A percentile compares a stretch with the other conserved stretches of the same genome.
phyloP scores from a whole-genome alignment of 2,329 filamentous ascomycete species.

The Aspergillus luchuensis region DNA sequence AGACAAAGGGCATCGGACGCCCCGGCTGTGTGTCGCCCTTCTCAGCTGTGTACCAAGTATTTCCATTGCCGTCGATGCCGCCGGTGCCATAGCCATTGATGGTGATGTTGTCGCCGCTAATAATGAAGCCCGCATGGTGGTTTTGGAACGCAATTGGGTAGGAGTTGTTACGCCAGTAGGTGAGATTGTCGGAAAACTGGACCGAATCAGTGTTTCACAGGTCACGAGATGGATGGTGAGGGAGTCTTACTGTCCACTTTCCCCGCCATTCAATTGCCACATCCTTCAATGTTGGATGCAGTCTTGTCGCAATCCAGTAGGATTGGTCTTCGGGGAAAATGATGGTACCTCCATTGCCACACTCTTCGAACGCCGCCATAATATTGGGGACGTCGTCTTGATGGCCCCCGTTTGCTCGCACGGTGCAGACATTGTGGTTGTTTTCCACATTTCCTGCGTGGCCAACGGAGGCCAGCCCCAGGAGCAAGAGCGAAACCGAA shows the following conservation, averaged over 20 bases:
- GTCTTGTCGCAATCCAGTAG: slow-evolving; percentile 54
- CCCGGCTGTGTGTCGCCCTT: slow-evolving; percentile 50
- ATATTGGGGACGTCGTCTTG: slow-evolving; percentile 47
- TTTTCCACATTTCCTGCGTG: slow-evolving; percentile 7
- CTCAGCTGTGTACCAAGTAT: slow-evolving; percentile 57
- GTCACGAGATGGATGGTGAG: background rate
- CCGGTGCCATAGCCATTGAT: slow-evolving; percentile 57
- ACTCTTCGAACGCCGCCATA: slow-evolving; percentile 43
- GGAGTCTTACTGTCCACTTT: slow-evolving; percentile 49
- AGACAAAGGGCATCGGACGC: slow-evolving; percentile 60
- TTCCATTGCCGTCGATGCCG: slow-evolving; percentile 58
- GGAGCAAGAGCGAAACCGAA: background rate
- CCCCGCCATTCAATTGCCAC: slow-evolving; percentile 57
- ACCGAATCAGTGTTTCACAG: background rate
- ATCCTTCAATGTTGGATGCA: slow-evolving; percentile 55
- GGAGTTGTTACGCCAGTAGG: slow-evolving; percentile 57
- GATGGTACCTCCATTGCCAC: slow-evolving; percentile 47
- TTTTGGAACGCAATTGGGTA: slow-evolving; percentile 60
- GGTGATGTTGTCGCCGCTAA: slow-evolving; percentile 53
- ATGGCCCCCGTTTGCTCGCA: slow-evolving; percentile 41
- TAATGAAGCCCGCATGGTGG: slow-evolving; percentile 56
- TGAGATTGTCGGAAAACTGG: slow-evolving; percentile 53
- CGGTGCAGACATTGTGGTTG: slow-evolving; percentile 39
- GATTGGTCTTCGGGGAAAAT: slow-evolving; percentile 54
- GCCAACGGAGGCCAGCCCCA: slow-evolving; percentile 9